Conservation (phyloP, 139 green algal species). For the Picochlorum sp. region DNA sequence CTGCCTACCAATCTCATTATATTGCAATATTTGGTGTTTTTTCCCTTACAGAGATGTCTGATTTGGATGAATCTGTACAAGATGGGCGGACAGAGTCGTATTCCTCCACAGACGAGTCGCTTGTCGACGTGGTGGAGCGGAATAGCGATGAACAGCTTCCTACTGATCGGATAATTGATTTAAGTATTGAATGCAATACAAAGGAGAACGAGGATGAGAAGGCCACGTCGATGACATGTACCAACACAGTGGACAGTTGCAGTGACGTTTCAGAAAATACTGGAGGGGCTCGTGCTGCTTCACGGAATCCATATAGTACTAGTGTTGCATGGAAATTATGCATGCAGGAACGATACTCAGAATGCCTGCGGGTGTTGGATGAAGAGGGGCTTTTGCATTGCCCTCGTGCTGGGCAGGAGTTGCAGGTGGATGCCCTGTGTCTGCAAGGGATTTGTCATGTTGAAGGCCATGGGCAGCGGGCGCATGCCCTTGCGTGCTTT, state of each 20-base stretch:
- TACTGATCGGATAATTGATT: too few relatives aligned
- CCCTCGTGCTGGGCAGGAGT: conserved; percentile 8
- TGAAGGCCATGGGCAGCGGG: conserved; percentile 24
- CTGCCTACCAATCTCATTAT: too few relatives aligned
- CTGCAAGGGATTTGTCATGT: conserved; percentile 42
- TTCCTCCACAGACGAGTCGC: too few relatives aligned
- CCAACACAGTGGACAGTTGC: not conserved
- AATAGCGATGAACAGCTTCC: too few relatives aligned
- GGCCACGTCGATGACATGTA: not conserved
- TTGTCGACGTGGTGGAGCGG: too few relatives aligned
- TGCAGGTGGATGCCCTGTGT: conserved; percentile 32
- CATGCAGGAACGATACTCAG: not conserved
- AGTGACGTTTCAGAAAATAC: not conserved
- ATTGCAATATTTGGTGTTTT: too few relatives aligned
- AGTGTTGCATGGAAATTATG: not conserved
- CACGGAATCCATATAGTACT: not conserved
- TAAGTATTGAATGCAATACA: too few relatives aligned
- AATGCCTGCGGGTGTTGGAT: conserved; percentile 13
- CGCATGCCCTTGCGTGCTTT: conserved; percentile 61
- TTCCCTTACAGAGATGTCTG: too few relatives aligned
- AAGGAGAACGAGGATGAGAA: not conserved
- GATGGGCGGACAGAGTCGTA: too few relatives aligned
- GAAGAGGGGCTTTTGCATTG: conserved; percentile 22
- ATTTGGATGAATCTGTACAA: too few relatives aligned
- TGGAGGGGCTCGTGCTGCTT: not conserved